Evolutionary conservation across 2,329 filamentous ascomycete species (phyloP).

Genomic region (Colletotrichum higginsianum): DNA sequence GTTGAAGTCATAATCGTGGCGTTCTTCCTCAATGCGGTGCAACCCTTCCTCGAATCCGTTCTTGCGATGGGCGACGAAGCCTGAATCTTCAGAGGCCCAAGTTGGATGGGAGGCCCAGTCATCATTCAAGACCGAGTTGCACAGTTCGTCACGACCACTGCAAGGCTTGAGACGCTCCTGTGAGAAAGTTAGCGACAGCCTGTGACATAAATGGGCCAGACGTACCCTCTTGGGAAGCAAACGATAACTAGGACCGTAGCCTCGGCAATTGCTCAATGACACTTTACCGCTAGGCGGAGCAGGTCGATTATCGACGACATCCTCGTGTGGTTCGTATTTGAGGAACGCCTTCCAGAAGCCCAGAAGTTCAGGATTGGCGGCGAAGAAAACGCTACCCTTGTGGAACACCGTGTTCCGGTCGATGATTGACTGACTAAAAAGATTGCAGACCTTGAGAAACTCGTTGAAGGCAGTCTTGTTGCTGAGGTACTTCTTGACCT

Average conservation of each 20-base stretch:
- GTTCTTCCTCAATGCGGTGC: slow-evolving; percentile 96
- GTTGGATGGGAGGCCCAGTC: slow-evolving; percentile 99
- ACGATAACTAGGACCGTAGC: slow-evolving; percentile 95
- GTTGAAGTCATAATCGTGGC: slow-evolving; percentile 98
- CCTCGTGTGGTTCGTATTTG: slow-evolving; percentile 81
- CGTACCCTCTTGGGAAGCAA: slow-evolving; percentile 85
- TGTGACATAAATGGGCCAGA: slow-evolving; percentile 18
- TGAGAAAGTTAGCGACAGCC: slow-evolving; percentile 7
- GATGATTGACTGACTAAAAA: slow-evolving; percentile 94
- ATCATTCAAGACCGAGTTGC: slow-evolving; percentile 93
- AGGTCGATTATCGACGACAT: slow-evolving; percentile 83
- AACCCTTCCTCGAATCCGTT: slow-evolving; percentile 95
- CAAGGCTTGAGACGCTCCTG: slow-evolving; percentile 90
- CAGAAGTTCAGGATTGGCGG: slow-evolving; percentile 90
- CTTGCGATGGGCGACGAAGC: slow-evolving; percentile 97
- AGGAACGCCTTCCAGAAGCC: slow-evolving; percentile 90
- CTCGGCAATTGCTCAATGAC: slow-evolving; percentile 95
- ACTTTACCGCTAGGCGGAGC: slow-evolving; percentile 84
- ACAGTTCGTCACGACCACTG: slow-evolving; percentile 94
- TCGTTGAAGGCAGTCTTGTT: slow-evolving; percentile 95
- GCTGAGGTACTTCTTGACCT: slow-evolving; percentile 94
- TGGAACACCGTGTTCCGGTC: slow-evolving; percentile 86
- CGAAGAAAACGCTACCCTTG: slow-evolving; percentile 88
- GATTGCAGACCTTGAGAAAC: slow-evolving; percentile 96
- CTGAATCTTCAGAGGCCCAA: slow-evolving; percentile 98